Evolutionary conservation across 108 stramenopile species (phyloP).

Genomic region (Nitzschia sp.): DNA sequence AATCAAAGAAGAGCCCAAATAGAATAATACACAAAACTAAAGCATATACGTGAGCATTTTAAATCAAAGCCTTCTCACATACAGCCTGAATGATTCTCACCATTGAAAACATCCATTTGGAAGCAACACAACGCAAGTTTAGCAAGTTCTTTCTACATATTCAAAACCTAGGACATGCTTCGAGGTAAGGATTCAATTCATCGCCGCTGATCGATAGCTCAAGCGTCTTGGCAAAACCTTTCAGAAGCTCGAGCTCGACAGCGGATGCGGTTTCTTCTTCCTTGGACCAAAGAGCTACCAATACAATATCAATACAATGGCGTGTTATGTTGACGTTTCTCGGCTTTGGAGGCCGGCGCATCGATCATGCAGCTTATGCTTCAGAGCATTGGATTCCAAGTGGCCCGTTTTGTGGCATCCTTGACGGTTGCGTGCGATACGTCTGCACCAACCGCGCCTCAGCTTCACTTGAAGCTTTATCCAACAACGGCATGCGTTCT

Average conservation of each 20-base stretch:
- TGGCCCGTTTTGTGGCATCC: constrained; percentile 83
- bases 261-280: constrained; percentile 42
- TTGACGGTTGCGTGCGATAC: constrained; percentile 86
- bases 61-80: too few relatives aligned
- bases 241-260: constrained; percentile 12
- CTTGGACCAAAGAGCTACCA: constrained; percentile 78
- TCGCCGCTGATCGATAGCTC: constrained; percentile 13
- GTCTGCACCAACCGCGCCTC: constrained; percentile 53
- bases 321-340: constrained; percentile 72
- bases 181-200: constrained; percentile 16
- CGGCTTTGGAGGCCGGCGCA: constrained; percentile 65
- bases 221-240: constrained; percentile 16
- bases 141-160: background rate
- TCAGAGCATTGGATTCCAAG: constrained; percentile 74
- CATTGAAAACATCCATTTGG: too few relatives aligned
- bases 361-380: constrained; percentile 66
- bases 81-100: too few relatives aligned
- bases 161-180: background rate
- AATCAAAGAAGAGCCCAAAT: too few relatives aligned
- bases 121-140: too few relatives aligned
- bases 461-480: constrained; percentile 75
- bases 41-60: too few relatives aligned
- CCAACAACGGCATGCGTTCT: constrained; percentile 66
- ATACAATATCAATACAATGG: constrained; percentile 70
- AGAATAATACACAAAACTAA: too few relatives aligned